A percentile compares a stretch with the other conserved stretches of the same genome.
Evolutionary conservation across 345 rosid species (phyloP).

Genomic region (Eucalyptus microcorys): DNA sequence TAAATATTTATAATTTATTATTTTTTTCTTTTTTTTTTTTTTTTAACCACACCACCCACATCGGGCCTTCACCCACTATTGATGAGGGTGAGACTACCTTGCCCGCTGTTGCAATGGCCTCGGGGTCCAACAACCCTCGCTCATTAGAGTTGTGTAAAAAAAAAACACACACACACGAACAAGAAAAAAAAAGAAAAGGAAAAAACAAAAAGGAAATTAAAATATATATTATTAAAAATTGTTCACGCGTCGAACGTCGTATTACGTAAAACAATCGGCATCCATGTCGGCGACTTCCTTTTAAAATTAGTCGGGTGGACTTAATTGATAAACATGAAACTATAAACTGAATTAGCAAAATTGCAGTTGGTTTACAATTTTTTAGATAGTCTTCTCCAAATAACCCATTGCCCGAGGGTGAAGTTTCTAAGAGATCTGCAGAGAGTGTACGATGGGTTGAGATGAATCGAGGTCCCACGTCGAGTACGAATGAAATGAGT

Average conservation of each 20-base stretch:
- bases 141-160: too few relatives aligned
- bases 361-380: too few relatives aligned
- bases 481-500: neutral
- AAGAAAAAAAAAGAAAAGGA: fast-evolving
- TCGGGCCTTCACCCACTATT: fast-evolving
- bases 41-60: too few relatives aligned
- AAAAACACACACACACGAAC: too few relatives aligned
- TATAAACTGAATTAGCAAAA: fast-evolving
- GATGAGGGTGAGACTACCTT: too few relatives aligned
- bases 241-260: fast-evolving
- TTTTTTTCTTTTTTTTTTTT: fast-evolving
- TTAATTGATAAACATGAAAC: too few relatives aligned
- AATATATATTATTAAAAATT: too few relatives aligned
- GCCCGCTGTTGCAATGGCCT: fast-evolving
- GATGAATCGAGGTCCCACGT: neutral
- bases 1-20: too few relatives aligned
- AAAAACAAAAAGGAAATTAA: fast-evolving
- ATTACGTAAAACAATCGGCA: fast-evolving
- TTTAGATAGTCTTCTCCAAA: too few relatives aligned
- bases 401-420: neutral
- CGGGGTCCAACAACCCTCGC: fast-evolving
- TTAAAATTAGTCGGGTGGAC: fast-evolving
- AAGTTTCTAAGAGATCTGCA: neutral
- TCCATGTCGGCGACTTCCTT: fast-evolving
- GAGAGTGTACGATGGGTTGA: neutral